Evolutionary conservation across 495 filamentous ascomycete genomes (phyloP).

Genomic region (Xylaria venustula): DNA sequence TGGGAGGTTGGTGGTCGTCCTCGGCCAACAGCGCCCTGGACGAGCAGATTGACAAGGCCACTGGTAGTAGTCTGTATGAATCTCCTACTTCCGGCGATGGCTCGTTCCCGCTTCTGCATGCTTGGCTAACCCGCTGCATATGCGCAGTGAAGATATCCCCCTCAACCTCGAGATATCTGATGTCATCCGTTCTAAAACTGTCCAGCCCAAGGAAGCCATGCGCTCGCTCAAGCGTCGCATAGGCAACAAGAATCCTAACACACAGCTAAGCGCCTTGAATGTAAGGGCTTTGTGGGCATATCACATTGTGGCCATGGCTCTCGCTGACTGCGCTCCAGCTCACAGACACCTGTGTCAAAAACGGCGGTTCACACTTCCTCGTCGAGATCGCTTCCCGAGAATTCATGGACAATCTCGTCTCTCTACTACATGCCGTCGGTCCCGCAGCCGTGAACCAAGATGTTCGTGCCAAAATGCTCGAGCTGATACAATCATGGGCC

Average conservation of each 20-base stretch:
- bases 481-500: slow-evolving; percentile 92
- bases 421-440: slow-evolving; percentile 77
- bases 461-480: slow-evolving; percentile 85
- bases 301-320: not conserved
- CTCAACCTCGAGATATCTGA: slow-evolving; percentile 97
- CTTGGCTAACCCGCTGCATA: slow-evolving; percentile 14
- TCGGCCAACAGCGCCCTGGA: slow-evolving; percentile 77
- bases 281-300: slow-evolving; percentile 45
- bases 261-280: slow-evolving; percentile 88
- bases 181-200: slow-evolving; percentile 91
- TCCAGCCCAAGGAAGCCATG: slow-evolving; percentile 97
- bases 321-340: slow-evolving; percentile 53
- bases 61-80: slow-evolving; percentile 82
- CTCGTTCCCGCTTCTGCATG: not conserved
- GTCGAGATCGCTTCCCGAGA: slow-evolving; percentile 92
- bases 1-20: slow-evolving; percentile 92
- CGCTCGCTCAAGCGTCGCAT: slow-evolving; percentile 89
- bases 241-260: slow-evolving; percentile 94
- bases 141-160: slow-evolving; percentile 88
- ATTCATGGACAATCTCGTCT: slow-evolving; percentile 96
- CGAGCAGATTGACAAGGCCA: slow-evolving; percentile 94
- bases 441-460: slow-evolving; percentile 75
- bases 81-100: not conserved
- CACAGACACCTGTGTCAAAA: slow-evolving; percentile 98
- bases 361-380: slow-evolving; percentile 95